Conservation (phyloP, 78 protist species). For the Pigoraptor vietnamica region DNA sequence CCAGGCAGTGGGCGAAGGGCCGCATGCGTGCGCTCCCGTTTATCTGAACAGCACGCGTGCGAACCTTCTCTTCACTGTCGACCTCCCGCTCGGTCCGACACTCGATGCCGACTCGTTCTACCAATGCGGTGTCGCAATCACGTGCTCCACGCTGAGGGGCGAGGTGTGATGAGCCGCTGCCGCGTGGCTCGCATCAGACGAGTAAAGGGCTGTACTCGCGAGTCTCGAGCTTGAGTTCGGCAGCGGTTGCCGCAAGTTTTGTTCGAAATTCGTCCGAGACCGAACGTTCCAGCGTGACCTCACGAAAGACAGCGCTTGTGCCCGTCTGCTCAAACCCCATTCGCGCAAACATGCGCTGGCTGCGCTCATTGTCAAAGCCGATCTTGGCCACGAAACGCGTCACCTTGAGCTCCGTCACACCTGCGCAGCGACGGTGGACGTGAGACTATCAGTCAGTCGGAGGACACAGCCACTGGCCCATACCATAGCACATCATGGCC, state of each 20-base stretch:
- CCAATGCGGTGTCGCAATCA: constrained; percentile 5
- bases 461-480: not conserved
- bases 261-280: not conserved
- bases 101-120: not conserved
- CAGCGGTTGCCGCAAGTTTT: not conserved
- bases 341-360: constrained; percentile 17
- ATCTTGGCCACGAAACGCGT: constrained; percentile 41
- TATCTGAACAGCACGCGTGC: constrained; percentile 66
- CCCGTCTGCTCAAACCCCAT: constrained; percentile 8
- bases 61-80: constrained; percentile 51
- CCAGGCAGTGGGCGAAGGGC: no score
- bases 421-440: not conserved
- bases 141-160: not conserved
- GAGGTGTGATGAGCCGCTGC: not conserved
- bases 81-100: not conserved
- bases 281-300: not conserved
- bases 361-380: constrained; percentile 21
- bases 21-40: constrained; percentile 71
- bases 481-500: constrained; percentile 59
- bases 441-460: not conserved
- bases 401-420: not conserved
- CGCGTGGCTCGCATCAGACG: not conserved
- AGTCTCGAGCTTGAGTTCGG: no score
- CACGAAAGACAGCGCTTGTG: not conserved
- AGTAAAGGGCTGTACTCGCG: no score